Evolutionary conservation across 164 flowering plant genomes (phyloP).

Genomic region (Stephania yunnanensis): DNA sequence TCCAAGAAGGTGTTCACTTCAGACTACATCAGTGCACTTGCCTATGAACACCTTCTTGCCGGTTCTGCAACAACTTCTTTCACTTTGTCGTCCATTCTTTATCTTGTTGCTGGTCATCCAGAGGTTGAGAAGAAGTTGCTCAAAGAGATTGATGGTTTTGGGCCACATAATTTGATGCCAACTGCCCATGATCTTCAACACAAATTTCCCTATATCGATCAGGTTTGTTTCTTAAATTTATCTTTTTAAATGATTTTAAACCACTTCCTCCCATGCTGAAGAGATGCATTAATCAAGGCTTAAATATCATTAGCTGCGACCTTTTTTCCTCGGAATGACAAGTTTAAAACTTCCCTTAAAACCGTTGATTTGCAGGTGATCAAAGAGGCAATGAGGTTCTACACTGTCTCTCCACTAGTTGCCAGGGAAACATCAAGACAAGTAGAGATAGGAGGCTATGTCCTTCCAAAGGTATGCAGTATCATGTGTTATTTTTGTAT

Average conservation of each 20-base stretch:
- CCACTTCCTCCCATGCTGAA: not conserved
- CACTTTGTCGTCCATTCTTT: conserved; percentile 64
- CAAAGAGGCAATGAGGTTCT: conserved; percentile 87
- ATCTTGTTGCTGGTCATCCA: conserved; percentile 72
- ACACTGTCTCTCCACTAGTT: conserved; percentile 82
- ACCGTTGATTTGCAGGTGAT: conserved; percentile 50
- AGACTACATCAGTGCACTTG: conserved; percentile 73
- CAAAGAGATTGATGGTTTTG: conserved; percentile 69
- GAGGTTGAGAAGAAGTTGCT: conserved; percentile 73
- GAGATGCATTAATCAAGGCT: not conserved
- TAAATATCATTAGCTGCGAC: too few species aligned
- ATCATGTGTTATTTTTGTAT: too few species aligned
- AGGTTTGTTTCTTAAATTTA: conserved; percentile 32
- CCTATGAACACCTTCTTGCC: conserved; percentile 89
- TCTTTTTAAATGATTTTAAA: too few species aligned
- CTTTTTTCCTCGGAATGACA: not conserved
- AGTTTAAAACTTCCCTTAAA: not conserved
- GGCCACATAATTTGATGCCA: conserved; percentile 49
- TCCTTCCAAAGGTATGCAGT: conserved; percentile 76
- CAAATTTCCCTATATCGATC: conserved; percentile 83
- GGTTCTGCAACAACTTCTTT: conserved; percentile 90
- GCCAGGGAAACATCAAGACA: conserved; percentile 79
- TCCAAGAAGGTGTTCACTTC: conserved; percentile 52
- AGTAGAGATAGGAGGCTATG: conserved; percentile 82
- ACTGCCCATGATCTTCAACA: conserved; percentile 66